Conservation (phyloP, 2,329 filamentous ascomycete genomes). For the Colletotrichum sansevieriae region DNA sequence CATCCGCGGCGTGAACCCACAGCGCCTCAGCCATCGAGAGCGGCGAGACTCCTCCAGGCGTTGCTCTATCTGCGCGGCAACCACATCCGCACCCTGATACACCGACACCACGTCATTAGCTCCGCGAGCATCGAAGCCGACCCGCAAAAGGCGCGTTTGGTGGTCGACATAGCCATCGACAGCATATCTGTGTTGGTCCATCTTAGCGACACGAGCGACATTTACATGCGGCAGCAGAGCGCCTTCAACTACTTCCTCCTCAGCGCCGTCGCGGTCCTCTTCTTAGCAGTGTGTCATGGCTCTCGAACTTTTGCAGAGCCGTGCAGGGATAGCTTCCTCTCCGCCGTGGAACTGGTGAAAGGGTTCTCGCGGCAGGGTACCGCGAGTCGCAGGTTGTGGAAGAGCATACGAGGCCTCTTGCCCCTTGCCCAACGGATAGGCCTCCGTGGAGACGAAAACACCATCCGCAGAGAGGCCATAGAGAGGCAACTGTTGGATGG, state of each 20-base stretch:
- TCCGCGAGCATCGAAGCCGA: conserved; percentile 53
- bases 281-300: conserved; percentile 60
- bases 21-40: conserved; percentile 48
- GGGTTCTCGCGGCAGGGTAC: conserved; percentile 50
- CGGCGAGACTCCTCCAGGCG: conserved; percentile 56
- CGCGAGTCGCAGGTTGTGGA: conserved; percentile 52
- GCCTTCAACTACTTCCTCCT: conserved; percentile 58
- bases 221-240: conserved; percentile 54
- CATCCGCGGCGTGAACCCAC: conserved; percentile 52
- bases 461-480: background rate
- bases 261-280: conserved; percentile 54
- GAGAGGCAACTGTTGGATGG: background rate
- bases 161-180: conserved; percentile 53
- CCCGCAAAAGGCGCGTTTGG: conserved; percentile 49
- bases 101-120: conserved; percentile 58
- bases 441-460: conserved; percentile 34
- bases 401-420: conserved; percentile 51
- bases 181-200: conserved; percentile 53
- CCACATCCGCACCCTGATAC: conserved; percentile 58
- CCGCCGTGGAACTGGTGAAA: conserved; percentile 50
- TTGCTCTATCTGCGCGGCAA: conserved; percentile 60
- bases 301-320: conserved; percentile 55
- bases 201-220: conserved; percentile 51
- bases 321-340: conserved; percentile 50
- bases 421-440: conserved; percentile 49